Evolutionary conservation across 1,284 basidiomycete genomes (phyloP), one percentile per base, ranked within the genome.

Genomic region (Limonomyces culmigenus): DNA sequence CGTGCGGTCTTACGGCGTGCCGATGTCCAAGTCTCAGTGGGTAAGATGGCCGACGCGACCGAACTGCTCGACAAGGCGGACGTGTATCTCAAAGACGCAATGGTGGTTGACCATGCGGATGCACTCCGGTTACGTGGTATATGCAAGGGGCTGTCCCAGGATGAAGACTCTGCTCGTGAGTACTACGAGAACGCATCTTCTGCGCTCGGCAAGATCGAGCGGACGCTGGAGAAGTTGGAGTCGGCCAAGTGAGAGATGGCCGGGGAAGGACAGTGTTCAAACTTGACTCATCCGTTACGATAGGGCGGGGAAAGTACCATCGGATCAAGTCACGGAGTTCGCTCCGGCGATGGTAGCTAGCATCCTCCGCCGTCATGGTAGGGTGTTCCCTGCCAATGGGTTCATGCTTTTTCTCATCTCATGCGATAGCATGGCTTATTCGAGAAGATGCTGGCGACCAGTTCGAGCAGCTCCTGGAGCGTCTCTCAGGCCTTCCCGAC

Each of bases 1-100:
- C 67, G 78, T 5, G 77, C 81, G 0, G 53, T 77, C 13, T 62
- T 74, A 0, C 61, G 67, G 39, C 66, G 70, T 34, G 77, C 71
- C 2, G 81, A 88, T 44, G 55, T 89, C 2, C 64, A 77, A 35
- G 53, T 84, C 8, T 63, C 73, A 27, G 62, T 78, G 46, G 68
- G 73, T 2, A 55, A 63, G 23, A 52, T 74, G 15, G 65, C 71
- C 3, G 65, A 68, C 12, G 72, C 74, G 0, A 56, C 63, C 14
- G 58, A 58, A 13, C 64, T 55, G 21, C 51, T 89, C 3, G 53
- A 59, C 23, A 55, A 59, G 35, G 80, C 81, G 1, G 60, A 60
- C 0, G 51, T 53, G 23, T 40, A 71, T 3, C 41, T 76, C 14
- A 50, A 54, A 13, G 60, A 60, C 19, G 49, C 60, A 12, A 52